Evolutionary conservation across 257 asterid species (phyloP), one percentile per base, ranked within the genome.

Genomic region (Scutellaria barbata): DNA sequence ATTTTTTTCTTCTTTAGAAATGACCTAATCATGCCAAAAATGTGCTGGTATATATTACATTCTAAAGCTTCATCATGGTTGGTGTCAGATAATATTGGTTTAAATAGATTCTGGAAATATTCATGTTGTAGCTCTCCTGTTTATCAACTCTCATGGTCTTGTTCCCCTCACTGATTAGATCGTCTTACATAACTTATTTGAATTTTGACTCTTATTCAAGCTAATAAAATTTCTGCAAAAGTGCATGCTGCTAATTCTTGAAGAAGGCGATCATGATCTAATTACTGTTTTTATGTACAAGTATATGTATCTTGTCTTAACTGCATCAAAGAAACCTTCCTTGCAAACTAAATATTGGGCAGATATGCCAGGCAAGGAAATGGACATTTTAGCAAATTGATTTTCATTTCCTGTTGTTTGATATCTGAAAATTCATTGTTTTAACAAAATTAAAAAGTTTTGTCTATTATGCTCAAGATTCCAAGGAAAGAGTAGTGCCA

Each of bases 231-330:
- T 0, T 62, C 52, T 62, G 1, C 41, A 1, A 59, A 59, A 37
- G 4, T 59, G 13, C n/a, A 7, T 13, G 65, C 65, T 58, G 47
- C 41, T 56, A 39, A 59, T 35, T 33, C 65, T 13, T 35, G 65
- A 52, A 11, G 0, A 52, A 52, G 58, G 54, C 1, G 14, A 13
- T 52, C 17, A 52, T 52, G 58, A 17, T 52, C 12, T 17, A 8
- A 48, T 52, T 52, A 16, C 18, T 4, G 11, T 9, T 52, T 52
- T 17, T 52, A 52, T 9, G 4, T 52, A 17, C 20, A 18, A 52
- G 3, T 17, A 0, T 16, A 8, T 52, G 0, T 6, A 7, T 6
- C 8, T 52, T 16, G 54, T 6, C 8, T 48, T 48, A 48, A 11
- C 14, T 13, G n/a, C 54, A 4, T 2, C 6, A 12, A 48, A 13